phyloP scores from a whole-genome alignment of 208 protist species.

The Wallacemonas sp. region DNA sequence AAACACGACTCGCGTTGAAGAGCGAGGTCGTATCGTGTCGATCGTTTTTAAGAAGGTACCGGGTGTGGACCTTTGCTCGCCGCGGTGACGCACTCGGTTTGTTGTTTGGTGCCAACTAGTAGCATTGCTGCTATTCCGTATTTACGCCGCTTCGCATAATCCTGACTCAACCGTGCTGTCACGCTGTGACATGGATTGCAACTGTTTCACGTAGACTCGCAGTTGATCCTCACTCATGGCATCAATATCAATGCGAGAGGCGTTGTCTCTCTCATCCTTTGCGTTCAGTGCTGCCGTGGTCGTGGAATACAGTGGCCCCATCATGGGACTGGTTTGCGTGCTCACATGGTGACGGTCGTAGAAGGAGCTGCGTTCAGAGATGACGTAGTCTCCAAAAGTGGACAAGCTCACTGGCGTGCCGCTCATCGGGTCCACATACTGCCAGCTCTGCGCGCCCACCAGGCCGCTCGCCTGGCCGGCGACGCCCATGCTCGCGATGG shows the following conservation, averaged over 20 bases:
- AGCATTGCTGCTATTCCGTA: too few relatives aligned
- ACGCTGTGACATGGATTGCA: neutral
- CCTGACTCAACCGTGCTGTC: slow-evolving; percentile 17
- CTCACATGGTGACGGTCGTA: neutral
- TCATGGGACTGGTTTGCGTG: neutral
- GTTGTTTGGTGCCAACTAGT: too few relatives aligned
- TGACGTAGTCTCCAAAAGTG: neutral
- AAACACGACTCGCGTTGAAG: too few relatives aligned
- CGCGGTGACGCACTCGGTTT: too few relatives aligned
- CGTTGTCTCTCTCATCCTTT: neutral
- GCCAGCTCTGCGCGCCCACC: neutral
- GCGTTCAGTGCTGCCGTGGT: neutral
- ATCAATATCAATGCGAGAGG: neutral
- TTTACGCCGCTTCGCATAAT: slow-evolving; percentile 30
- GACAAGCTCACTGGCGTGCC: neutral
- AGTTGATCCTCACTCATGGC: too few relatives aligned
- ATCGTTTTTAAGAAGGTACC: too few relatives aligned
- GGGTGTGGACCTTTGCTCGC: too few relatives aligned
- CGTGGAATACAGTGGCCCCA: too few relatives aligned
- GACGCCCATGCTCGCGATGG: neutral
- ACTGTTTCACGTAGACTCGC: too few relatives aligned
- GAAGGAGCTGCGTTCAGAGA: neutral
- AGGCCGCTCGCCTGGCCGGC: neutral
- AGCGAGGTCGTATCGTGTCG: too few relatives aligned
- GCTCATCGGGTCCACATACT: slow-evolving; percentile 2